A percentile compares a stretch with the other conserved stretches of the same genome.
Evolutionary conservation across 495 filamentous ascomycete species (phyloP).

Genomic region (Tuber brumale): DNA sequence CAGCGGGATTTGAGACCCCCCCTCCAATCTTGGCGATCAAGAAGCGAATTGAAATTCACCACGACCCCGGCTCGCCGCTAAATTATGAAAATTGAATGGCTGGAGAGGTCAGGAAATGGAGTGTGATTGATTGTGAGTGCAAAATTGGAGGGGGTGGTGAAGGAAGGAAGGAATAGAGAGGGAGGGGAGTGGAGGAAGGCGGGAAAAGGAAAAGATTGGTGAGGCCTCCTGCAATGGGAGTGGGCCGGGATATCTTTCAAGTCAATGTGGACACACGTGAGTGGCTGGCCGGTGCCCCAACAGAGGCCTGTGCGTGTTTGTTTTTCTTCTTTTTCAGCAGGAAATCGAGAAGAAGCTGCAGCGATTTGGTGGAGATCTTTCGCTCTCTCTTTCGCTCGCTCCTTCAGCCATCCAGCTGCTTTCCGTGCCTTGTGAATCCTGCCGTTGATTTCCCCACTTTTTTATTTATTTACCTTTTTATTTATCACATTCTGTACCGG

Average conservation of each 20-base stretch:
- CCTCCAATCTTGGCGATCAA: conserved; percentile 1
- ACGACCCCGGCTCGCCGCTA: conserved; percentile 24
- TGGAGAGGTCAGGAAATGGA: conserved; percentile 1
- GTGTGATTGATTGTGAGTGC: conserved; percentile 13
- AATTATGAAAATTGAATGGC: conserved; percentile 22
- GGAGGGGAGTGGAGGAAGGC: not conserved
- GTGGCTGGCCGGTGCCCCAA: conserved; percentile 18
- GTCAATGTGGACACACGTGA: conserved; percentile 30
- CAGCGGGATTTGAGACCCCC: conserved; percentile 12
- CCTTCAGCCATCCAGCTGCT: conserved; percentile 21
- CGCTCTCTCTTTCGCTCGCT: conserved; percentile 7
- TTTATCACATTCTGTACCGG: not conserved
- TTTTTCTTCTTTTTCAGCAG: conserved; percentile 18
- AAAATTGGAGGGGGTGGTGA: not conserved
- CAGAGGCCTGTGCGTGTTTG: conserved; percentile 25
- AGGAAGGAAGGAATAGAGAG: not conserved
- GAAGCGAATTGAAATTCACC: conserved; percentile 27
- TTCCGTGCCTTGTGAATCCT: conserved; percentile 4
- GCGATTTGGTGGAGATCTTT: conserved; percentile 14
- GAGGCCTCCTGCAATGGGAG: conserved; percentile 8
- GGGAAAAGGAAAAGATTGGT: not conserved
- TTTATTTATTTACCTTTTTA: not conserved
- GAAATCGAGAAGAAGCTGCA: conserved; percentile 15
- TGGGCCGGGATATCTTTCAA: conserved; percentile 14
- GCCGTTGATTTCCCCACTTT: not conserved